Percentiles rank a stretch among this genome's conserved stretches.
phyloP scores from a whole-genome alignment of 108 stramenopile species.

The Pseudonitzschia multistriata region DNA sequence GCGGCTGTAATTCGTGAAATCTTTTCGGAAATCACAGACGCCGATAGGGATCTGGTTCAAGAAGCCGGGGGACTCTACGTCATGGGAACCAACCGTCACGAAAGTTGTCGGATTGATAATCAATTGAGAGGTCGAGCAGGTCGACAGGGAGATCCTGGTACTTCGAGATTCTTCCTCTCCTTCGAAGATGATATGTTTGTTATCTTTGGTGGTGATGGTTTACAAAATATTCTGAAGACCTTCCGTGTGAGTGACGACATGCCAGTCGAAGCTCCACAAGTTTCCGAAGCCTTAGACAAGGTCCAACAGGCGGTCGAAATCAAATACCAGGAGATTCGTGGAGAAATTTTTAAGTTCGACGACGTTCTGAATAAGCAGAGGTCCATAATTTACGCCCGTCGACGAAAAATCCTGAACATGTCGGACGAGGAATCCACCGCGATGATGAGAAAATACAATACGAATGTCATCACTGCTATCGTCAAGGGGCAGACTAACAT shows the following conservation, averaged over 20 bases:
- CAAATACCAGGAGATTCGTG: conserved; percentile 83
- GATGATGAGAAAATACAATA: conserved; percentile 64
- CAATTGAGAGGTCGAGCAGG: conserved; percentile 94
- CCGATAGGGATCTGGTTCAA: conserved; percentile 82
- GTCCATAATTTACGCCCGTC: conserved; percentile 62
- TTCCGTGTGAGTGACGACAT: conserved; percentile 90
- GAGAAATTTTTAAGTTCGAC: conserved; percentile 83
- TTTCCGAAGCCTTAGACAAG: conserved; percentile 80
- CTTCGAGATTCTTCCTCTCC: conserved; percentile 90
- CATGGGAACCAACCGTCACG: conserved; percentile 94
- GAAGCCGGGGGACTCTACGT: conserved; percentile 91
- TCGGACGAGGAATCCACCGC: conserved; percentile 58
- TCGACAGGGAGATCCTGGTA: conserved; percentile 94
- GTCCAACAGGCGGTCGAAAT: conserved; percentile 86
- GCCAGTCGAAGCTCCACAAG: conserved; percentile 87
- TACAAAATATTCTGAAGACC: conserved; percentile 79
- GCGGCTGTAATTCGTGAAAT: conserved; percentile 70
- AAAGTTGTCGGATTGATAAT: conserved; percentile 90
- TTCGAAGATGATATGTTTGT: conserved; percentile 97
- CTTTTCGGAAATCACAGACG: conserved; percentile 63
- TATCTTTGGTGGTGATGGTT: conserved; percentile 85
- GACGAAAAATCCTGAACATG: conserved; percentile 56
- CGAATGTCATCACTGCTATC: conserved; percentile 65
- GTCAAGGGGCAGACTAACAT: conserved; percentile 73
- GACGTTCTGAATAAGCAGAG: conserved; percentile 82